Base-by-base conservation (phyloP, 345 rosid genomes). In the Limnanthes douglasii region DNA sequence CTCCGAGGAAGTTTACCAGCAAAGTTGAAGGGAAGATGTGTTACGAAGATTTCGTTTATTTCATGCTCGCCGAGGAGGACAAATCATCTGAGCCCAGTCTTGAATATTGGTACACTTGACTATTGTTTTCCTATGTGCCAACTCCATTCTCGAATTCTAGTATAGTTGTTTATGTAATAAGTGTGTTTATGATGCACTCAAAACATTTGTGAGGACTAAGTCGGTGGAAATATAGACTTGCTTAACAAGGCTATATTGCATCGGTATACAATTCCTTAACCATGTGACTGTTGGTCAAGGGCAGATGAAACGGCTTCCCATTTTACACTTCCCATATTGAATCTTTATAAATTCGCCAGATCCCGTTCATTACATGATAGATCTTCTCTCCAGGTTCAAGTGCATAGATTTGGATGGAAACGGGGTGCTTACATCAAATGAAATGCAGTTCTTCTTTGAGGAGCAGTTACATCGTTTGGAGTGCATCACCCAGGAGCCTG, bases 41-140 rank as follows among this genome's bases (percentile, higher is more conserved):
- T 50, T 86, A 86, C 56, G 94, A 86, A 67, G 97, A 86, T 72
- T 86, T 86, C 45, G 97, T 80, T 4, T 74, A 74, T 65, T 86
- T 86, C 60, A 75, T 86, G 29, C 72, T 86, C 17, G 62, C 94
- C 16, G 97, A 82, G 59, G 97, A 82, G 70, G 93, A 86, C 45
- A 86, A 86, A 51, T 66, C 94, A 55, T 62, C 97, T 15, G 93
- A 72, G 42, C 79, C 79, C 44, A 73, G 94, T 51, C 83, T 86
- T 36, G 88, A 78, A 57, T 81, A 69, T 59, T 86, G 96, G 96
- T 86, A 78, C 29, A 27, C n/a, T n/a, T n/a, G n/a, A n/a, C n/a
- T n/a, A n/a, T n/a, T n/a, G n/a, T n/a, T n/a, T n/a, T n/a, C n/a
- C n/a, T n/a, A n/a, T n/a, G n/a, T n/a, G n/a, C n/a, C n/a, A n/a